Percentiles rank a stretch among this genome's conserved stretches.
These are phyloP conservation scores for Handroanthus guayacan DNA, from an alignment of 257 asterid species.

Conservation along the genomic window DNA sequence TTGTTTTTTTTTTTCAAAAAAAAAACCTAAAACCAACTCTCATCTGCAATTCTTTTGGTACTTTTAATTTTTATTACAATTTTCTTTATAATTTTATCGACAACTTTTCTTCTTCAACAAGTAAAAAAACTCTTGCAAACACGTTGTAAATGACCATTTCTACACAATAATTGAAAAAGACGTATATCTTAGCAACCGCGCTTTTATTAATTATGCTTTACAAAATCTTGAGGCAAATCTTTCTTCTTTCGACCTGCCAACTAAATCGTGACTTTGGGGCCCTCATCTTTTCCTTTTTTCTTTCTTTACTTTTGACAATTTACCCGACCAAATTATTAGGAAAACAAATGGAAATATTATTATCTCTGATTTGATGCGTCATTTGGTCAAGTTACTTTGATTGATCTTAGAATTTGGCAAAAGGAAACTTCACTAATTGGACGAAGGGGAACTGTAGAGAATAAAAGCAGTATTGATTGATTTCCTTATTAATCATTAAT, in stretches of 20 bases:
- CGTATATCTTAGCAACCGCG: constrained; percentile 29
- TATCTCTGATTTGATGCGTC: constrained; percentile 43
- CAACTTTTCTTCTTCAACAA: too few species aligned
- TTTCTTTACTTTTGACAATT: constrained; percentile 55
- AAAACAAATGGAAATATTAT: constrained; percentile 40
- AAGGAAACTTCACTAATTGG: constrained; percentile 35
- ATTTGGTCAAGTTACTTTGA: constrained; percentile 47
- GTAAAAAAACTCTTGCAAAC: too few species aligned
- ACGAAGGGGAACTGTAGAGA: constrained; percentile 21
- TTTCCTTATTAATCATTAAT: constrained; percentile 16
- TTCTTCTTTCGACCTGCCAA: constrained; percentile 42
- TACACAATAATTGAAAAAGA: constrained; percentile 2
- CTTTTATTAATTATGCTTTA: constrained; percentile 13
- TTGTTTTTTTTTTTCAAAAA: too few species aligned
- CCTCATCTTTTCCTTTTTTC: constrained; percentile 26
- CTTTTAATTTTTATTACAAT: too few species aligned
- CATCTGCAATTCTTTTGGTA: too few species aligned
- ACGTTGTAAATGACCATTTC: not conserved
- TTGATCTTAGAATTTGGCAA: constrained; percentile 44
- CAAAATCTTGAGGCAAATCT: constrained; percentile 30
- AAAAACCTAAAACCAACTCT: too few species aligned
- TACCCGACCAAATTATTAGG: constrained; percentile 51
- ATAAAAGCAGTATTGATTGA: constrained; percentile 21
- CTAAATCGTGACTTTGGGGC: constrained; percentile 51
- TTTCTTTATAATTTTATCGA: too few species aligned